These are phyloP conservation scores for Ceratobasidium sp. DNA, from an alignment of 1,284 basidiomycete species.

Conservation along the genomic window DNA sequence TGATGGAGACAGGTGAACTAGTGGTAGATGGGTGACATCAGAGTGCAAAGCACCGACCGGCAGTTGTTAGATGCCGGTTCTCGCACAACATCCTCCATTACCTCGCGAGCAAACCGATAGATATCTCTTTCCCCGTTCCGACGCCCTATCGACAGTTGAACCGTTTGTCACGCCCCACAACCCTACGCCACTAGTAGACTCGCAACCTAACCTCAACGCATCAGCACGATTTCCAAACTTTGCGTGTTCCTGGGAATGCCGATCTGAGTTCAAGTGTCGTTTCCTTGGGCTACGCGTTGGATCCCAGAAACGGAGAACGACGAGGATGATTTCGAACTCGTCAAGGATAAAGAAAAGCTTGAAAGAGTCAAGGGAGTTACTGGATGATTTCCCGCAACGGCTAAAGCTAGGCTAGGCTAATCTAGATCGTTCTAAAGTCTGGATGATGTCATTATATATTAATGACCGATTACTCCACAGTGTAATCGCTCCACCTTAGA, in stretches of 20 bases:
- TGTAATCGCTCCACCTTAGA: too few relatives aligned
- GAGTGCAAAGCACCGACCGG: conserved; percentile 22
- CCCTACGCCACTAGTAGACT: conserved; percentile 50
- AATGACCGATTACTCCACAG: too few relatives aligned
- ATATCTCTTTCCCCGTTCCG: conserved; percentile 72
- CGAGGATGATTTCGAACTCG: conserved; percentile 61
- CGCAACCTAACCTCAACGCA: conserved; percentile 64
- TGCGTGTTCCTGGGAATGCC: conserved; percentile 82
- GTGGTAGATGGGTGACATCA: background rate
- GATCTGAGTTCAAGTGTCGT: conserved; percentile 90
- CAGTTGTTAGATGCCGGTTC: conserved; percentile 76
- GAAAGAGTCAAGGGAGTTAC: conserved; percentile 63
- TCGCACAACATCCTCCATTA: conserved; percentile 86
- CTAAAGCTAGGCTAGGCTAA: too few relatives aligned
- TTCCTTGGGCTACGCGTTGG: conserved; percentile 84
- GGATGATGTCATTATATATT: too few relatives aligned
- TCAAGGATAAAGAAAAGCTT: conserved; percentile 72
- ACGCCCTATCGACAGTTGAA: conserved; percentile 61
- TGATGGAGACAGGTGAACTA: conserved; percentile 68
- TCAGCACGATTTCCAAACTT: conserved; percentile 80
- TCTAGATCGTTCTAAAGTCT: too few relatives aligned
- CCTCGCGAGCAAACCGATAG: conserved; percentile 80
- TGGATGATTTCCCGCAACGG: too few relatives aligned
- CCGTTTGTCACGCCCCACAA: conserved; percentile 67
- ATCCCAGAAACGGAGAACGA: conserved; percentile 56